Base-by-base conservation (phyloP, 2,329 filamentous ascomycete species). In the Microsporum canis region DNA sequence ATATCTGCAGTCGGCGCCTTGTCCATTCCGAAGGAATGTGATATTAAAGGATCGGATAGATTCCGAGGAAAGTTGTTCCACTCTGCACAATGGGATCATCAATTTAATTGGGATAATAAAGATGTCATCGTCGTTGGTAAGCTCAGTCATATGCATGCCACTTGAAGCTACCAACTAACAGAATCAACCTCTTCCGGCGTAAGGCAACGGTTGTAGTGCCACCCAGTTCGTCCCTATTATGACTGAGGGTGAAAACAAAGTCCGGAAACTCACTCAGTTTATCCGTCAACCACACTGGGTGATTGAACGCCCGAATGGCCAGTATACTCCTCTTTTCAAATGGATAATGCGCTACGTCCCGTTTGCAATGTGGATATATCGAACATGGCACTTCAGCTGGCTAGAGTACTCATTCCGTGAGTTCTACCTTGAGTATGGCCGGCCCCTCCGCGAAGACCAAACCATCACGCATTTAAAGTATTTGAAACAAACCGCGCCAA, bases 201-300 rank as follows among this genome's bases (percentile, higher is more conserved):
- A 73, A 23, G 75, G 75, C 17, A 80, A 79, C 61, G 77, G 77
- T 41, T 79, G 76, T 64, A 76, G 73, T 57, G 78, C 77, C 5
- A 79, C 77, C 0, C 78, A 80, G 65, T 77, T 79, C 45, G 73
- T 79, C 0, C 78, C 77, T 2, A 73, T 76, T 39, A 72, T 79
- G 67, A 73, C 72, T 14, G 66, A 68, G 36, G 69, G 69, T n/a
- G 67, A 69, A 1, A 66, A 65, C 10, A 69, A 73, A 3, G 76
- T 72, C 7, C 72, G 69, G 23, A 73, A 71, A 29, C 68, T 79
- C 27, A 76, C 73, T 0, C 79, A 82, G 57, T 80, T 82, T 64
- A 74, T 70, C n/a, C 75, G 78, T 6, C 78, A 80, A 67, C 70
- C 79, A 3, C 80, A 82, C 62, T 82, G 77, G 70, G 70, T 82